Percentiles rank a stretch among this genome's conserved stretches.
phyloP scores from a whole-genome alignment of 2,329 filamentous ascomycete species.

The Beauveria varroae region DNA sequence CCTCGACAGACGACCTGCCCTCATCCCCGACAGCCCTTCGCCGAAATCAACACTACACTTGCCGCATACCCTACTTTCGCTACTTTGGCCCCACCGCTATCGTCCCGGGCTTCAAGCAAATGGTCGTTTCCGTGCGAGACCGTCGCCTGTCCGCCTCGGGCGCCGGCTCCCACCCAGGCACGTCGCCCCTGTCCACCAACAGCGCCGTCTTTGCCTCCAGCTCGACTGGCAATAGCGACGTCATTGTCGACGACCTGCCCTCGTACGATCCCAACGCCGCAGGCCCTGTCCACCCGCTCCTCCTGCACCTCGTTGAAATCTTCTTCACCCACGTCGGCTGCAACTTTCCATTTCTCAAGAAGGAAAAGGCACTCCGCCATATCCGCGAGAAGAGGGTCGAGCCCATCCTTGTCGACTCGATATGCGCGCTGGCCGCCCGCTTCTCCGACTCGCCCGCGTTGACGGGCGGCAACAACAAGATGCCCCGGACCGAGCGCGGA shows the following conservation, averaged over 20 bases:
- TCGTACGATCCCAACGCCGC: constrained; percentile 69
- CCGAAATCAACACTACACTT: constrained; percentile 38
- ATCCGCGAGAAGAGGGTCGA: constrained; percentile 76
- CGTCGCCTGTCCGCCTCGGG: constrained; percentile 49
- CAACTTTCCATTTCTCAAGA: constrained; percentile 76
- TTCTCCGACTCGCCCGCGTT: constrained; percentile 58
- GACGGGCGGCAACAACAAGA: constrained; percentile 40
- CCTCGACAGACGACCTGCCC: constrained; percentile 19
- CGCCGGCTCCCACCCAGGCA: constrained; percentile 46
- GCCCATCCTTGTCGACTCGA: constrained; percentile 76
- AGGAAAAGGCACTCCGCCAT: constrained; percentile 64
- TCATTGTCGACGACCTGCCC: constrained; percentile 49
- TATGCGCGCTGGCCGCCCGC: constrained; percentile 73
- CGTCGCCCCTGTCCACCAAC: constrained; percentile 39
- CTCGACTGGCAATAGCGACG: constrained; percentile 35
- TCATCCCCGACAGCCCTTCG: constrained; percentile 37
- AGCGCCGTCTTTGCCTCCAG: constrained; percentile 29
- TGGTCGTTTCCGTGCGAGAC: constrained; percentile 72
- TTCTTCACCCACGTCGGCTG: constrained; percentile 81
- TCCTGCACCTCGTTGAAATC: constrained; percentile 67
- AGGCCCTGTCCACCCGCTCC: constrained; percentile 64
- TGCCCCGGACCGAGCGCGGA: constrained; percentile 60
- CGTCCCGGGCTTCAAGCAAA: constrained; percentile 86
- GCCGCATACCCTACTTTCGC: constrained; percentile 78
- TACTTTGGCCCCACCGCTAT: constrained; percentile 90